A percentile compares a stretch with the other conserved stretches of the same genome.
Conservation (phyloP, 208 protist species). For the Leishmania guyanensis region DNA sequence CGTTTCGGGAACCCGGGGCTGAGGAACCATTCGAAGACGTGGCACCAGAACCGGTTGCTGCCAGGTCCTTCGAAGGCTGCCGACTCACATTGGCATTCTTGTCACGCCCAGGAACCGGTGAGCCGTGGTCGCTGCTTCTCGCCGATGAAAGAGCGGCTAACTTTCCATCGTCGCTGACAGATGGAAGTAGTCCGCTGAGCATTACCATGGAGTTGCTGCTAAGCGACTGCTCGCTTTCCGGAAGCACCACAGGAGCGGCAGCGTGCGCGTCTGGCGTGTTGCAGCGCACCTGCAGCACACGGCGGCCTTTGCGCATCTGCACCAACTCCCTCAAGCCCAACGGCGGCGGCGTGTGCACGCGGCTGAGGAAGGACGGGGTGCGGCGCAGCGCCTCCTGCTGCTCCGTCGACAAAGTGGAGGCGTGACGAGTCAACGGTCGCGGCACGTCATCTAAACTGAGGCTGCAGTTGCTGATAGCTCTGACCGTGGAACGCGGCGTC, state of each 20-base stretch:
- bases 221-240: conserved; percentile 2
- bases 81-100: not conserved
- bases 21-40: not conserved
- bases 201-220: conserved; percentile 11
- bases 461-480: conserved; percentile 2
- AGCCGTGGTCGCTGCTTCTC: not conserved
- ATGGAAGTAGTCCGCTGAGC: not conserved
- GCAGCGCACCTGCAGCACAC: conserved; percentile 3
- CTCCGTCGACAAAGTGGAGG: conserved; percentile 35
- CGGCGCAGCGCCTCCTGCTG: conserved; percentile 39
- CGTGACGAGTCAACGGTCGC: conserved; percentile 36
- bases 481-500: not conserved
- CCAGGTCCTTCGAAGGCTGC: not conserved
- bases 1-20: not conserved
- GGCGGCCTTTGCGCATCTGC: conserved; percentile 17
- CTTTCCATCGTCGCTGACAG: not conserved
- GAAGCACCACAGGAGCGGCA: not conserved
- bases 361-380: conserved; percentile 37
- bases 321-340: conserved; percentile 23
- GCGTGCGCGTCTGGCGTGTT: conserved; percentile 8
- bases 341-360: conserved; percentile 49
- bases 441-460: conserved; percentile 18
- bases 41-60: not conserved
- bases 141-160: not conserved
- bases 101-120: not conserved